These are phyloP conservation scores for Mortierella antarctica DNA, from an alignment of 192 early-diverging fungal species.

Conservation along the genomic window DNA sequence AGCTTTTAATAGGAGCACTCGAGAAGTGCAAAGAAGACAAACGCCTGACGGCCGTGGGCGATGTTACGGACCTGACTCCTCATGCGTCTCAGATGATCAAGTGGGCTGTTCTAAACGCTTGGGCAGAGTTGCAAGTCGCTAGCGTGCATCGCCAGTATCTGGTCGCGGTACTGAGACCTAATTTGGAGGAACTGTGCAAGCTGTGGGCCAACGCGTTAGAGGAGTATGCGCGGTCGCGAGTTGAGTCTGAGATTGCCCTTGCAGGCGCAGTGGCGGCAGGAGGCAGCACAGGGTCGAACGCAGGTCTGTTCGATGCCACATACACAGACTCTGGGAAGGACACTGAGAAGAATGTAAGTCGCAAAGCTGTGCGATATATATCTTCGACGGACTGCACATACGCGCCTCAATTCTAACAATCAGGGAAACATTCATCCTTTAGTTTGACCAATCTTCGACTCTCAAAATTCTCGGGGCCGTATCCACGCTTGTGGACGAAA, in stretches of 20 bases:
- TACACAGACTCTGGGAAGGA: conserved; percentile 76
- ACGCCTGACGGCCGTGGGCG: conserved; percentile 60
- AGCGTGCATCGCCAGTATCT: conserved; percentile 71
- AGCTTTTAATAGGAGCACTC: conserved; percentile 74
- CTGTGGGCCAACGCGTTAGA: conserved; percentile 71
- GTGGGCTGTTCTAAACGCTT: conserved; percentile 80
- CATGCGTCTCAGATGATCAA: conserved; percentile 84
- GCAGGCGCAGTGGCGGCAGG: conserved; percentile 5
- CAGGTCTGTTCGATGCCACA: conserved; percentile 64
- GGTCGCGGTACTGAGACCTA: conserved; percentile 69
- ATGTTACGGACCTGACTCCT: conserved; percentile 70
- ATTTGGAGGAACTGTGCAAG: conserved; percentile 61
- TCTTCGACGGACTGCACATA: neutral
- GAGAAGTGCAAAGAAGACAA: conserved; percentile 75
- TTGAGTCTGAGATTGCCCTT: conserved; percentile 68
- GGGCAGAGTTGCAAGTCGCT: conserved; percentile 82
- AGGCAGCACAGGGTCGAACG: neutral
- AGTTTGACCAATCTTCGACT: conserved; percentile 70
- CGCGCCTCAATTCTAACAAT: conserved; percentile 2
- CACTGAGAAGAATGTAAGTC: conserved; percentile 71
- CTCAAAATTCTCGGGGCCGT: conserved; percentile 69
- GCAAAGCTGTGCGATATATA: neutral
- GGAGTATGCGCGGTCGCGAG: conserved; percentile 72
- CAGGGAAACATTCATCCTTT: neutral
- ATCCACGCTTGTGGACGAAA: conserved; percentile 59